Conservation (phyloP, 805 yeast species). For the Ogataea pignaliae region DNA sequence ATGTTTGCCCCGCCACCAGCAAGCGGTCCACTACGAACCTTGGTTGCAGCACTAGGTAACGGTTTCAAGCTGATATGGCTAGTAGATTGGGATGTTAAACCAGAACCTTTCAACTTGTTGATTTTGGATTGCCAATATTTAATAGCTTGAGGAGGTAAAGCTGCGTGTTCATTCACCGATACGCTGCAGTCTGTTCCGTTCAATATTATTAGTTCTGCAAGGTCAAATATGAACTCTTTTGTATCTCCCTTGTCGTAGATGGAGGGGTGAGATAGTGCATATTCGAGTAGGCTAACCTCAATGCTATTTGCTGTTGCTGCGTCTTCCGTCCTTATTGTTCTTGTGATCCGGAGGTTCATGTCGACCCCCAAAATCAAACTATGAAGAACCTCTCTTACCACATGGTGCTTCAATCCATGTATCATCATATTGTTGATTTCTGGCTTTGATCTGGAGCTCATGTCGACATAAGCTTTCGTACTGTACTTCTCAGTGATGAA, state of each 20-base stretch:
- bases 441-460: background rate
- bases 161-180: conserved; percentile 29
- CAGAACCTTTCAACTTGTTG: conserved; percentile 26
- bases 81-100: background rate
- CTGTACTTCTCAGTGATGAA: conserved; percentile 67
- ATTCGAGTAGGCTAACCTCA: conserved; percentile 38
- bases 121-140: conserved; percentile 49
- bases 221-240: conserved; percentile 35
- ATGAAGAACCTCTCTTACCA: conserved; percentile 39
- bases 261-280: conserved; percentile 43
- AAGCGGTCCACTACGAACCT: background rate
- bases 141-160: conserved; percentile 42
- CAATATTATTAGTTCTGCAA: conserved; percentile 52
- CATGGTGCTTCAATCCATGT: conserved; percentile 49
- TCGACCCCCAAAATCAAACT: conserved; percentile 47
- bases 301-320: background rate
- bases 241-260: conserved; percentile 6
- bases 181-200: conserved; percentile 51
- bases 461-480: conserved; percentile 40
- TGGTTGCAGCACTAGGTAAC: background rate
- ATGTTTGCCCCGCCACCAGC: no score
- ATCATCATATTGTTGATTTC: conserved; percentile 31
- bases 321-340: background rate
- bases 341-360: conserved; percentile 36
- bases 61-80: background rate